Evolutionary conservation across 306 rosid genomes (phyloP), one percentile per base, ranked within the genome.

Genomic region (Trichosanthes truncata): DNA sequence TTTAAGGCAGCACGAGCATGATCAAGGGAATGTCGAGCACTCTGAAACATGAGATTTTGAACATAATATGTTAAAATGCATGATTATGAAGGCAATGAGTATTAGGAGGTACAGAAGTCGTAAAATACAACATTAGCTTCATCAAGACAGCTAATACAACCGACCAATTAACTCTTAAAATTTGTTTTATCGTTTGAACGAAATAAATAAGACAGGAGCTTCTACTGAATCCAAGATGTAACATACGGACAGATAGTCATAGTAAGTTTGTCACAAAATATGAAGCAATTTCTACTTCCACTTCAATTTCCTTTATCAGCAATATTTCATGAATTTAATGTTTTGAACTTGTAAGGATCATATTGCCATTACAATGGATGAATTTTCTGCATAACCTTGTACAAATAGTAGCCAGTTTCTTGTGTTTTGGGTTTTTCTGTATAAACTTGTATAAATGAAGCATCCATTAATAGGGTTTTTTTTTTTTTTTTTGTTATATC

Each of bases 1-100:
- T 94, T 92, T 85, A 94, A 84, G 71, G 97, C 97, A 78, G 96
- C 91, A 83, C 96, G 90, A 65, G 96, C 93, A 80, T 85, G 91
- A 71, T 84, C 81, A 72, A 84, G 82, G 38, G 87, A 90, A 63
- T 86, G 87, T 61, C 78, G 84, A 26, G 93, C 91, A 85, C 86
- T 93, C 98, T 94, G 78, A 80, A 33, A 84, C 79, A 84, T 77
- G 83, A 52, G 25, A 76, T 55, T 20, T 33, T 38, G 13, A 25
- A 52, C 29, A 53, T 29, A 36, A 20, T n/a, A 72, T 25, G 77
- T 72, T 76, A 76, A 35, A 36, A 36, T 56, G 51, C 43, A 55
- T 20, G 31, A 20, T 9, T 53, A 53, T 51, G 49, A 12, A 76
- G 49, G 66, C n/a, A 75, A 53, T 52, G 38, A 46, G 57, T n/a